Conservation (phyloP, 2,329 filamentous ascomycete species). For the Cytospora paraplurivora region DNA sequence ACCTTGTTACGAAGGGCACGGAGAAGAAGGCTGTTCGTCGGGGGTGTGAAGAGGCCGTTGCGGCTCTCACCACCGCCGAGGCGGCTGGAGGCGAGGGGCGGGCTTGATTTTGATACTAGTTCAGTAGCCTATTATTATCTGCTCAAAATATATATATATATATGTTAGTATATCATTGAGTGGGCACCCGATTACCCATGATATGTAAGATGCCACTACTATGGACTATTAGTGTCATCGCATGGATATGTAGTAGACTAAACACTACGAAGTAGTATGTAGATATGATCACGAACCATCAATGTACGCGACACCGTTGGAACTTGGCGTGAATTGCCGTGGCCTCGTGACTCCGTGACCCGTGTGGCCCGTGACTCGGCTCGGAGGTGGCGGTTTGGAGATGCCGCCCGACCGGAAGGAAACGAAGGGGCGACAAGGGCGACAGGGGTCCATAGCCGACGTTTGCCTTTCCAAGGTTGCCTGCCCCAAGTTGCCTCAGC, state of each 20-base stretch:
- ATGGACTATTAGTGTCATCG: too few species aligned
- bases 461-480: not conserved
- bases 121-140: not conserved
- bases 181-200: too few species aligned
- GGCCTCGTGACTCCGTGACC: not conserved
- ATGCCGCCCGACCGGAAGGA: constrained; percentile 15
- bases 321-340: not conserved
- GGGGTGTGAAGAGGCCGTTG: constrained; percentile 48
- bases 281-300: too few species aligned
- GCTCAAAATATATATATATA: not conserved
- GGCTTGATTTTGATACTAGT: not conserved
- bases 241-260: too few species aligned
- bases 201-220: too few species aligned
- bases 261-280: too few species aligned
- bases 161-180: not conserved
- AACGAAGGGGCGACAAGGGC: constrained; percentile 10
- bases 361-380: not conserved
- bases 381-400: not conserved
- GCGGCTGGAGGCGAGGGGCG: constrained; percentile 5
- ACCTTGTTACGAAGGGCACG: constrained; percentile 52
- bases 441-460: not conserved
- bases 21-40: constrained; percentile 53
- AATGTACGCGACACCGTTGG: too few species aligned
- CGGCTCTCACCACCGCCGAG: constrained; percentile 38
- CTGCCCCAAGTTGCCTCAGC: constrained; percentile 12